Base-by-base conservation (phyloP, 176 grass and related monocot species). In the Elymus sibiricus region DNA sequence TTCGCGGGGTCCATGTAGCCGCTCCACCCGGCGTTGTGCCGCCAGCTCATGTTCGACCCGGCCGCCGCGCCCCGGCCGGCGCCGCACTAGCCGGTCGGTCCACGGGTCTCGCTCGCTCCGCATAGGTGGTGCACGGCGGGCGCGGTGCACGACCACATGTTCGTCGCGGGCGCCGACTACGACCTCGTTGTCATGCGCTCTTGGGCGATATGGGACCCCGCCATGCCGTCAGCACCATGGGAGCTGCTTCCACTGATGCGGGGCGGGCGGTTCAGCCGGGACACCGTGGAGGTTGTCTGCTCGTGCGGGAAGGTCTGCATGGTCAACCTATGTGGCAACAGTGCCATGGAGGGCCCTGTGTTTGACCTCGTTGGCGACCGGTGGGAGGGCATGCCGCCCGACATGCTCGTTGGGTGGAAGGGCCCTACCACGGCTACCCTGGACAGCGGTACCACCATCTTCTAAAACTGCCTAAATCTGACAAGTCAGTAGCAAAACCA, bases 311-410 rank as follows among this genome's bases (percentile, higher is more conserved):
- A 94, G 89, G 87, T 98, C 3, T 94, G 89, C 91, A 92, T 95
- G 90, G 93, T 98, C 44, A 98, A 91, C 84, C 53, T 95, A 14
- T 71, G 78, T 1, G 71, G 88, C 10, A 86, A 88, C 9, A 84
- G 89, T 0, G 63, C 86, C 19, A 98, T 94, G 81, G 88, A 94
- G 14, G 25, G 75, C 81, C 21, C n/a, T n/a, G 82, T 98, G n/a
- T 94, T 89, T 81, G 85, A 98, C 84, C 68, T 94, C 17, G 12
- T 0, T 1, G 62, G 26, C 49, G 74, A 44, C 0, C 28, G 74
- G 19, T 98, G 96, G 93, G 93, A 94, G 55, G 93, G 92, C 53
- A 98, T 98, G 96, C 96, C 93, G 1, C 65, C 81, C 5, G 91
- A 90, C 10, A 90, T 98, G 90, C 77, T 95, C 3, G 81, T 91